These are phyloP conservation scores for Sporobolomyces pararoseus DNA, from an alignment of 768 basidiomycete species.

Conservation along the genomic window DNA sequence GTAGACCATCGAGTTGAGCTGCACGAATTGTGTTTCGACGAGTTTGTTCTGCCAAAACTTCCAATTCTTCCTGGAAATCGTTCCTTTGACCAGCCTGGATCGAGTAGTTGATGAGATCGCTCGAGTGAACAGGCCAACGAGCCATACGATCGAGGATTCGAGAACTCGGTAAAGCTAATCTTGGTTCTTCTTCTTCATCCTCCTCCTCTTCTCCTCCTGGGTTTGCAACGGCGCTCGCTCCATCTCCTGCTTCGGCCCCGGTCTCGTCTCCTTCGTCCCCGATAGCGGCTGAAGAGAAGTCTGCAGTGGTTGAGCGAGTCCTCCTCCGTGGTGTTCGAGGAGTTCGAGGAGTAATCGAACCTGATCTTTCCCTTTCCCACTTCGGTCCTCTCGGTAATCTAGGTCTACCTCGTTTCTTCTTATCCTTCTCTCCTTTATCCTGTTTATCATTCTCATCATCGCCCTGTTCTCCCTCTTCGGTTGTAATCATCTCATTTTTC, in stretches of 20 bases:
- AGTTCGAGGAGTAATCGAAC: neutral
- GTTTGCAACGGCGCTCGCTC: too few species aligned
- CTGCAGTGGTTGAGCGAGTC: too few species aligned
- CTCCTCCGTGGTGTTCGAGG: too few species aligned
- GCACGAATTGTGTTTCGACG: neutral
- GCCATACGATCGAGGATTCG: conserved; percentile 12
- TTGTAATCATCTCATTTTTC: neutral
- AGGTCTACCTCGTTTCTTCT: conserved; percentile 3
- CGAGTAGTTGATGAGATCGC: neutral
- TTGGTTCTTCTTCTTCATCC: neutral
- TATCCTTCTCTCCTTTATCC: neutral
- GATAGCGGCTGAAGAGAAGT: too few species aligned
- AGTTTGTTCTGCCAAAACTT: neutral
- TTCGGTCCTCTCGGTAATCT: neutral
- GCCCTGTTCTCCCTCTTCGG: neutral
- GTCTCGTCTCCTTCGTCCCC: neutral
- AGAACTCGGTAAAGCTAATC: conserved; percentile 9
- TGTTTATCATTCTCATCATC: too few species aligned
- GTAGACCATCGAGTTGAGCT: too few species aligned
- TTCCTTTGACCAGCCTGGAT: neutral
- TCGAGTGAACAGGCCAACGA: conserved; percentile 16
- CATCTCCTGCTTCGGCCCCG: neutral
- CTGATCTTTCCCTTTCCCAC: neutral
- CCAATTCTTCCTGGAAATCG: neutral
- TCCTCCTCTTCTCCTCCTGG: neutral